These are phyloP conservation scores for Pseudocercospora crystallina DNA, from an alignment of 2,329 filamentous ascomycete species.

Conservation along the genomic window DNA sequence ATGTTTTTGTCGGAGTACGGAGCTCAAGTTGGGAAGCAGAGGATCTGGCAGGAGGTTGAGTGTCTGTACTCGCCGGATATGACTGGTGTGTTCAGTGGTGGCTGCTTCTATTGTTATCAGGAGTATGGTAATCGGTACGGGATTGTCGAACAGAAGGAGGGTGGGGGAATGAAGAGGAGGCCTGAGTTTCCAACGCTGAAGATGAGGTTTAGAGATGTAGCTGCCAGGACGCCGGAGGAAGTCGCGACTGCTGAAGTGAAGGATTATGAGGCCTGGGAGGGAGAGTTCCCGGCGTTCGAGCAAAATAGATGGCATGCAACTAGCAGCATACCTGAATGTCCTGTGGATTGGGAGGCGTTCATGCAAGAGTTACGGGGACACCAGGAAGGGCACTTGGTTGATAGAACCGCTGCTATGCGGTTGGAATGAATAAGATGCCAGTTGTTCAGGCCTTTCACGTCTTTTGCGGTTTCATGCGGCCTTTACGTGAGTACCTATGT, in stretches of 20 bases:
- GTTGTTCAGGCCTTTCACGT: too few species aligned
- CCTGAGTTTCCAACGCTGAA: conserved; percentile 16
- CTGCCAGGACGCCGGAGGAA: conserved; percentile 7
- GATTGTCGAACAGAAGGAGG: conserved; percentile 14
- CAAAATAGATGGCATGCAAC: conserved; percentile 10
- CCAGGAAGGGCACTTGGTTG: conserved; percentile 1
- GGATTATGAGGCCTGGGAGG: conserved; percentile 23
- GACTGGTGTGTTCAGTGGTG: conserved; percentile 24
- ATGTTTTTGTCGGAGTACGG: conserved; percentile 23
- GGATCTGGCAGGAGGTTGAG: conserved; percentile 22
- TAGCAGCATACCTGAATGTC: conserved; percentile 6
- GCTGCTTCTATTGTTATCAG: conserved; percentile 22
- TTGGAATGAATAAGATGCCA: background rate
- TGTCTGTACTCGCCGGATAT: conserved; percentile 26
- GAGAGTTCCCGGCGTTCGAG: conserved; percentile 13
- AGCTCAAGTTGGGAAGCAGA: conserved; percentile 5
- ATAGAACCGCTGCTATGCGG: background rate
- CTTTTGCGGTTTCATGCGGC: too few species aligned
- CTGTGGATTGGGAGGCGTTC: conserved; percentile 3
- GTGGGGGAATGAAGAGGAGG: conserved; percentile 10
- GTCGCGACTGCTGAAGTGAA: conserved; percentile 10
- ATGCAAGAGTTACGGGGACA: background rate
- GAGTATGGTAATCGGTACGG: conserved; percentile 18
- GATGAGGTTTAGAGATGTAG: conserved; percentile 12
- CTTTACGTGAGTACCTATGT: too few species aligned